Conservation (phyloP, 441 rosid genomes). For the Gossypium gossypioides region DNA sequence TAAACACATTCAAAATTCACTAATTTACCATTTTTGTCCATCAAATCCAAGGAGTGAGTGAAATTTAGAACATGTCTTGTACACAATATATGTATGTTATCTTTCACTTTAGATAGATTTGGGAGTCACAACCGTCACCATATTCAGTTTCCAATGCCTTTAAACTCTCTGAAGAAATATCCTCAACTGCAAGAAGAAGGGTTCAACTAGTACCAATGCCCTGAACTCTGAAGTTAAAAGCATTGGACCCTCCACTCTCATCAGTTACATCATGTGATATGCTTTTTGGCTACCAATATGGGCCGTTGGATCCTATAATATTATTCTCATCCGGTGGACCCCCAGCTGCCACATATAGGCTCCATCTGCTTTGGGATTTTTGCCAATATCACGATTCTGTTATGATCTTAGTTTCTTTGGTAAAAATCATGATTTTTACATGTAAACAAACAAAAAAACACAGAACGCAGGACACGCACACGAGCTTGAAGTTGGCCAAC, state of each 20-base stretch:
- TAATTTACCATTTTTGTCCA: too few species aligned
- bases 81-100: neutral
- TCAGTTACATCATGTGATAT: slow-evolving; percentile 8
- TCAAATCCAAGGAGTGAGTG: neutral
- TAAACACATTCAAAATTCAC: too few species aligned
- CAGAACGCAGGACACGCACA: neutral
- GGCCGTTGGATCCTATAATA: neutral
- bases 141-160: neutral
- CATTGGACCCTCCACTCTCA: neutral
- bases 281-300: neutral
- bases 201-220: neutral
- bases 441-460: neutral
- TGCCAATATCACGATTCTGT: neutral
- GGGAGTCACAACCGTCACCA: neutral
- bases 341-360: neutral
- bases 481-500: slow-evolving; percentile 13
- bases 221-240: neutral
- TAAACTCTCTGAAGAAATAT: neutral
- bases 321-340: neutral
- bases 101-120: neutral
- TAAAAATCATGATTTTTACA: neutral
- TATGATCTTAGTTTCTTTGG: neutral
- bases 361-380: neutral
- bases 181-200: neutral
- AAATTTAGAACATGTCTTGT: neutral